Percentiles rank a stretch among this genome's conserved stretches.
Conservation (phyloP, 2,329 filamentous ascomycete genomes). For the Aspergillus fumigatus region DNA sequence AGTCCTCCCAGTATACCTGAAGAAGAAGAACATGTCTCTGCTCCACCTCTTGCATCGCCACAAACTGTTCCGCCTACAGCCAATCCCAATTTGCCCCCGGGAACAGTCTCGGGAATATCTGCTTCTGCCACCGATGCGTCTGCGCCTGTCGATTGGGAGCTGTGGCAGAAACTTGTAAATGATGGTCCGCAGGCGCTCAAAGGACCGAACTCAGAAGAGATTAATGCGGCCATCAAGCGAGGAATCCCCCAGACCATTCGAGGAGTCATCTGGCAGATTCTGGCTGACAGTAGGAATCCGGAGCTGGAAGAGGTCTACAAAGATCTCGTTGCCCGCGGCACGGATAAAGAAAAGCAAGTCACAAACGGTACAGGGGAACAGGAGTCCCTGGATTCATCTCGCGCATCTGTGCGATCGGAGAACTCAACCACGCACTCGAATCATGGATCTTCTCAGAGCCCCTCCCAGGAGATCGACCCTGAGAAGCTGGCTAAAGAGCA, state of each 20-base stretch:
- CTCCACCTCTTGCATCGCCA: conserved; percentile 27
- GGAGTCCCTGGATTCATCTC: conserved; percentile 66
- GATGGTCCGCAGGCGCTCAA: conserved; percentile 87
- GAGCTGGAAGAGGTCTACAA: conserved; percentile 83
- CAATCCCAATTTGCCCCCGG: conserved; percentile 70
- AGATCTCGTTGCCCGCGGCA: conserved; percentile 73
- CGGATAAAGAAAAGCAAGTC: conserved; percentile 68
- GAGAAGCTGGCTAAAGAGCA: conserved; percentile 65
- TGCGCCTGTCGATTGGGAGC: conserved; percentile 89
- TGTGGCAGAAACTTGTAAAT: conserved; percentile 95
- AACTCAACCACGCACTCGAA: conserved; percentile 59
- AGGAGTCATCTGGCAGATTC: conserved; percentile 97
- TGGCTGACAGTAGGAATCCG: conserved; percentile 91
- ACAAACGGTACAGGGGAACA: conserved; percentile 57
- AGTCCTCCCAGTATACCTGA: conserved; percentile 48
- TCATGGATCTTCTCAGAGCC: conserved; percentile 52
- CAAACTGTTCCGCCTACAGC: conserved; percentile 58
- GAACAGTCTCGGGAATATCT: conserved; percentile 77
- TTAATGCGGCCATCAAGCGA: conserved; percentile 84
- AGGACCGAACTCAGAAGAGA: conserved; percentile 79
- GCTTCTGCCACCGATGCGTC: conserved; percentile 61
- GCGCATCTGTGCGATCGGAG: conserved; percentile 79
- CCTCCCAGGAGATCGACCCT: conserved; percentile 56
- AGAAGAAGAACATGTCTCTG: conserved; percentile 40
- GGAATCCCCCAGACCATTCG: conserved; percentile 93